Evolutionary conservation across 1,284 basidiomycete species (phyloP).

Genomic region (Trichosporon coremiiforme): DNA sequence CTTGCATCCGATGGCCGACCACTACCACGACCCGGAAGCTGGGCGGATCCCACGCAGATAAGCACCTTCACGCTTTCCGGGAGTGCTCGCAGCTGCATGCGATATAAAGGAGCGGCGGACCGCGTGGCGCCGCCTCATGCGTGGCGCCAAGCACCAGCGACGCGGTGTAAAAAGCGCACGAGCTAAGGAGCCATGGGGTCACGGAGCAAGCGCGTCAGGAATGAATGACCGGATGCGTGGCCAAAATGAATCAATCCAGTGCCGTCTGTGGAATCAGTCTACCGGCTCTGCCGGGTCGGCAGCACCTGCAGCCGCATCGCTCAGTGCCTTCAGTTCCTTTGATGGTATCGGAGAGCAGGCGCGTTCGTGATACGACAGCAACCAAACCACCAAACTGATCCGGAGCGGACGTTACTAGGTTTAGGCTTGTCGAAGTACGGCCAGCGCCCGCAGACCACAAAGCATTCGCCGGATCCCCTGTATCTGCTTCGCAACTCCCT

Average conservation of each 20-base stretch:
- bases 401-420: not conserved
- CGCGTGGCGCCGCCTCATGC: too few species aligned
- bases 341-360: not conserved
- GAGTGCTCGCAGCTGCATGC: not conserved
- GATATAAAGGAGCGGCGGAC: not conserved
- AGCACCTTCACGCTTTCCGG: too few species aligned
- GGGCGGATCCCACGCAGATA: not conserved
- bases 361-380: not conserved
- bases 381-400: not conserved
- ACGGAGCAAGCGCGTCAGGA: too few species aligned
- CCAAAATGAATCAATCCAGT: not conserved
- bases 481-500: not conserved
- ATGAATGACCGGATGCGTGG: not conserved
- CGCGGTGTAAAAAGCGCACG: too few species aligned
- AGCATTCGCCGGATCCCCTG: not conserved
- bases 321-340: not conserved
- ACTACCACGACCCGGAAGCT: not conserved
- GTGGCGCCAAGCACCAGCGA: too few species aligned
- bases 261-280: too few species aligned
- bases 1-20: not conserved
- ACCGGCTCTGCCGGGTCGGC: not conserved
- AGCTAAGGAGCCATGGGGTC: too few species aligned
- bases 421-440: not conserved
- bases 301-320: too few species aligned
- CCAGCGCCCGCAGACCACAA: not conserved